These are phyloP conservation scores for Conringia planisiliqua DNA, from an alignment of 345 rosid species.

Conservation along the genomic window DNA sequence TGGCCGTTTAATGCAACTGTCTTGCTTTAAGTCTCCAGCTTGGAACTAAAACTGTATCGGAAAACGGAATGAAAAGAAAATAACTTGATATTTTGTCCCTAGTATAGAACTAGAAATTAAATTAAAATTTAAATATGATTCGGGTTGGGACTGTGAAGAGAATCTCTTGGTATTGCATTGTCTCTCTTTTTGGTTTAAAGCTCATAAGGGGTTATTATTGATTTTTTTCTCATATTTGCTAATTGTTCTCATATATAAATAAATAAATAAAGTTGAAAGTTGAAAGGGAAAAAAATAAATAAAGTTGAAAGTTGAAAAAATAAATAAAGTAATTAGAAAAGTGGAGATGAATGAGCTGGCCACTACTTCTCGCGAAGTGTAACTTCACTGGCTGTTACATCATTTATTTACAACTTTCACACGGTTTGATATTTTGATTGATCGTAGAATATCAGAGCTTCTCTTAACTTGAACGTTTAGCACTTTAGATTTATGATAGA, in stretches of 20 bases:
- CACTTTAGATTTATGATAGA: background rate
- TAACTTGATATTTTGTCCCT: background rate
- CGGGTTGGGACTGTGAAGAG: background rate
- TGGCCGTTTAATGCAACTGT: background rate
- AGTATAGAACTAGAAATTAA: background rate
- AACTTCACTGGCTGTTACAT: slow-evolving; percentile 38
- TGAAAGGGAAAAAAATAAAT: background rate
- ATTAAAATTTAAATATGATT: background rate
- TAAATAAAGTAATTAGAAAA: slow-evolving; percentile 19
- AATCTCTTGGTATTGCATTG: background rate
- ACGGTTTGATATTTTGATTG: slow-evolving; percentile 11
- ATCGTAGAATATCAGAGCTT: slow-evolving; percentile 13
- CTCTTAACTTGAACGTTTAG: background rate
- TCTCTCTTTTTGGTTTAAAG: background rate
- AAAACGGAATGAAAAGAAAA: background rate
- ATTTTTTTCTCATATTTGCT: background rate
- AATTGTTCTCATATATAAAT: background rate
- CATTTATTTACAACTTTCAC: slow-evolving; percentile 27
- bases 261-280: slow-evolving; percentile 15
- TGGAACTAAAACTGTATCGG: background rate
- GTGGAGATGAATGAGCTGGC: slow-evolving; percentile 32
- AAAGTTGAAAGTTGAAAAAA: slow-evolving; percentile 22
- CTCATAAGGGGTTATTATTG: background rate
- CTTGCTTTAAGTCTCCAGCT: background rate
- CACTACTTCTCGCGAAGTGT: slow-evolving; percentile 25